Conservation (phyloP, 2,329 filamentous ascomycete genomes). For the Sarocladium kiliense region DNA sequence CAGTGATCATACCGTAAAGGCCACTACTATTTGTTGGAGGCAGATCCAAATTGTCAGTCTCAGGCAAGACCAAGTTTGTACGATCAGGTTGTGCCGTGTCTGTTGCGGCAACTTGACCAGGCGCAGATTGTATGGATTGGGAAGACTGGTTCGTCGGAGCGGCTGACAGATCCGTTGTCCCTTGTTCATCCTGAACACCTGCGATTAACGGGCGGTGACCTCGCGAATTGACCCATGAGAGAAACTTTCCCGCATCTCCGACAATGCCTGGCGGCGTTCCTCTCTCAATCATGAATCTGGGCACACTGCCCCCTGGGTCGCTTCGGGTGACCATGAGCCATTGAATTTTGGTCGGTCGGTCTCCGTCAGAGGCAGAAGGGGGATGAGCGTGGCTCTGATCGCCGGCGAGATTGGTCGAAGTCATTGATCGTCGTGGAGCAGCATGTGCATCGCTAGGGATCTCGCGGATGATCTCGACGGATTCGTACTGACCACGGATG, state of each 20-base stretch:
- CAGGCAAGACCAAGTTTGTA: not conserved
- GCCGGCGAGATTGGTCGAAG: conserved; percentile 25
- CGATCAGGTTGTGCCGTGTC: not conserved
- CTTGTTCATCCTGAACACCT: not conserved
- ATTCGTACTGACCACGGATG: conserved; percentile 84
- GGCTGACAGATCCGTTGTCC: not conserved
- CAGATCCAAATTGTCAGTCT: not conserved
- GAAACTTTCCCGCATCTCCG: conserved; percentile 72
- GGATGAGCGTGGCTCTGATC: conserved; percentile 10
- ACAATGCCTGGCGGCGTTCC: conserved; percentile 79
- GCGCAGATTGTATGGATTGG: not conserved
- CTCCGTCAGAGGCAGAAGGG: conserved; percentile 13
- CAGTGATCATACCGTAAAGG: conserved; percentile 51
- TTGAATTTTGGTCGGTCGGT: conserved; percentile 53
- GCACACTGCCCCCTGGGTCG: conserved; percentile 83
- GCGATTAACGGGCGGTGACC: conserved; percentile 25
- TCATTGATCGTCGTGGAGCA: conserved; percentile 24
- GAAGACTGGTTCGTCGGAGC: conserved; percentile 1
- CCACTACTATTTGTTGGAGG: conserved; percentile 31
- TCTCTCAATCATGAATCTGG: conserved; percentile 85
- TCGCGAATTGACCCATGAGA: conserved; percentile 61
- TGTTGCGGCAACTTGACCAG: not conserved
- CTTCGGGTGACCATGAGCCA: conserved; percentile 92
- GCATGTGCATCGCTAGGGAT: conserved; percentile 51
- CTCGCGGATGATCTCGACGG: conserved; percentile 85